Percentiles rank a stretch among this genome's conserved stretches.
Conservation (phyloP, 495 filamentous ascomycete species). For the Astrothelium subdiscretum region DNA sequence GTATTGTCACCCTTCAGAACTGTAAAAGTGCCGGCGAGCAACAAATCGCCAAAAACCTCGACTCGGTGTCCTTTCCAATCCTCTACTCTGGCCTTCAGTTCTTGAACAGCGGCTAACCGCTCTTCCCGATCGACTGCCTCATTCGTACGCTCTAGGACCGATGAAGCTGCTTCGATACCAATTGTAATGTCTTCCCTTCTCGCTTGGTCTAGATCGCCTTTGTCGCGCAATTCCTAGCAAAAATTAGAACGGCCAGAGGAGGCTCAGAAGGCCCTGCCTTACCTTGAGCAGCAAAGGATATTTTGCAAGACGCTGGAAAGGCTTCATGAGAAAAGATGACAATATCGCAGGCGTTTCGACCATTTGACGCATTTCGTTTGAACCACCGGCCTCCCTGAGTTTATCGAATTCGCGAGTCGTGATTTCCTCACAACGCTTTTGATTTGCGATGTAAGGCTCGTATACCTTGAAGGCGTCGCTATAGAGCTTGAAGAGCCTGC, state of each 20-base stretch:
- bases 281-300: conserved; percentile 87
- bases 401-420: conserved; percentile 53
- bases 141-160: conserved; percentile 71
- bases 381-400: conserved; percentile 43
- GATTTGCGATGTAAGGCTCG: conserved; percentile 93
- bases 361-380: conserved; percentile 48
- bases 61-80: conserved; percentile 94
- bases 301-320: conserved; percentile 88
- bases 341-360: conserved; percentile 49
- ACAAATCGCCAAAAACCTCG: conserved; percentile 76
- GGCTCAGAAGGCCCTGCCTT: conserved; percentile 15
- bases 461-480: conserved; percentile 80
- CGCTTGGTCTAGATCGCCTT: conserved; percentile 54
- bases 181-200: conserved; percentile 54
- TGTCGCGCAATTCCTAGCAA: conserved; percentile 72
- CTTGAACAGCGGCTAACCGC: conserved; percentile 63
- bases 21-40: conserved; percentile 86
- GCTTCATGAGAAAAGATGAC: conserved; percentile 86
- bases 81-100: conserved; percentile 75
- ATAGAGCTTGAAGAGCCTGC: conserved; percentile 64
- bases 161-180: conserved; percentile 64
- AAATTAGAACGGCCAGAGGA: neutral
- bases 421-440: conserved; percentile 54
- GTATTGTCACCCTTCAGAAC: conserved; percentile 75
- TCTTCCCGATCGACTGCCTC: conserved; percentile 82